phyloP scores from a whole-genome alignment of 2,329 filamentous ascomycete genomes.

The Talaromyces amestolkiae region DNA sequence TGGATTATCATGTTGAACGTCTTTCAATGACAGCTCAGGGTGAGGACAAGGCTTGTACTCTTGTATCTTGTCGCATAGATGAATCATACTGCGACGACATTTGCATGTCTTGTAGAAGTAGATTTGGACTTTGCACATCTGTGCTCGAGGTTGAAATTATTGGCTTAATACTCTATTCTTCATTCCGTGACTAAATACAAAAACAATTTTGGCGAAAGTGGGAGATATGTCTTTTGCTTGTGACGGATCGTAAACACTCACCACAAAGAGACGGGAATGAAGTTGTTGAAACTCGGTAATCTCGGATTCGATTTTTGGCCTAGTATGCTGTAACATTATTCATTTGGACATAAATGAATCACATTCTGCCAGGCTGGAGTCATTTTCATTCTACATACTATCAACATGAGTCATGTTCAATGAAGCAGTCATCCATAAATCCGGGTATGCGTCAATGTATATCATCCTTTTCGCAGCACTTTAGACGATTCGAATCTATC shows the following conservation, averaged over 20 bases:
- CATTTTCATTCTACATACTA: neutral
- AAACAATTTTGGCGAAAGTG: neutral
- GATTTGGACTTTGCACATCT: neutral
- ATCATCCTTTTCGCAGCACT: neutral
- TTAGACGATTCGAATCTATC: neutral
- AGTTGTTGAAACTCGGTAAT: neutral
- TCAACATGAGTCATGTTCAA: neutral
- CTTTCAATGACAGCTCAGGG: neutral
- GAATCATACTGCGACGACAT: constrained; percentile 4
- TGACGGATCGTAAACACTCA: neutral
- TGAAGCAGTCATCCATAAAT: neutral
- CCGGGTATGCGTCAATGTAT: neutral
- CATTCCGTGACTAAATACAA: neutral
- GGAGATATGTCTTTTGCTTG: neutral
- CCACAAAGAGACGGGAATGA: neutral
- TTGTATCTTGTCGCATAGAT: neutral
- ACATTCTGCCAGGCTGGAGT: neutral
- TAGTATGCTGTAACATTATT: neutral
- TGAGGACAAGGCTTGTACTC: neutral
- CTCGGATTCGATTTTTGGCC: neutral
- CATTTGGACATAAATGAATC: no score
- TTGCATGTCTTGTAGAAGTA: neutral
- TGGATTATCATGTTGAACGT: neutral
- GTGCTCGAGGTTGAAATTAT: neutral
- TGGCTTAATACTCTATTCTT: neutral